phyloP scores from a whole-genome alignment of 805 yeast genomes.

The Alloascoidea hylecoeti region DNA sequence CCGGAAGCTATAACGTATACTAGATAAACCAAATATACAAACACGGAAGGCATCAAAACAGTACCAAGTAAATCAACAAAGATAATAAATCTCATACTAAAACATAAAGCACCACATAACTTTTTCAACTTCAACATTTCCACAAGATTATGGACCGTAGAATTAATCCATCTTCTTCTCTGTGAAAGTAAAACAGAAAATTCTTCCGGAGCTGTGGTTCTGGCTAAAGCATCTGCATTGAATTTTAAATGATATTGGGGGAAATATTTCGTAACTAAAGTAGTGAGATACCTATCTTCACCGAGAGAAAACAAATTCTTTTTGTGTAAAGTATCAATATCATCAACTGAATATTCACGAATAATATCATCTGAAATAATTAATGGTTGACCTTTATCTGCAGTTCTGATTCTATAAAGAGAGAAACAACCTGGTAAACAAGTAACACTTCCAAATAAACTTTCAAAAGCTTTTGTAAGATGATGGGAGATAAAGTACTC shows the following conservation, averaged over 20 bases:
- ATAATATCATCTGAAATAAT: constrained; percentile 48
- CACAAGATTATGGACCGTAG: constrained; percentile 47
- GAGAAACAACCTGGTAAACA: constrained; percentile 59
- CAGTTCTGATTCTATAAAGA: constrained; percentile 30
- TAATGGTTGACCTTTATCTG: constrained; percentile 40
- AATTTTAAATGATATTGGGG: constrained; percentile 39
- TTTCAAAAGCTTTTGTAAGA: constrained; percentile 48
- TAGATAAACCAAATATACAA: constrained; percentile 36
- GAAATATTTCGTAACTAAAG: constrained; percentile 43
- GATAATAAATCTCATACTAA: constrained; percentile 47
- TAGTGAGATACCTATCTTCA: constrained; percentile 44
- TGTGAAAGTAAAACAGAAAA: constrained; percentile 36
- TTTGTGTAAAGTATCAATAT: constrained; percentile 42
- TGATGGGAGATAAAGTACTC: constrained; percentile 54
- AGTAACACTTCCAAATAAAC: constrained; percentile 47
- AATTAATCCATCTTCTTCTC: constrained; percentile 55
- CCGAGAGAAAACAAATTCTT: constrained; percentile 49
- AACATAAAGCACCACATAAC: constrained; percentile 47
- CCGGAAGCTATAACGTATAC: constrained; percentile 33
- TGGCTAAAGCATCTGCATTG: constrained; percentile 42
- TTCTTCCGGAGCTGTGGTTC: constrained; percentile 41
- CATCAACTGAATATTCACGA: constrained; percentile 38
- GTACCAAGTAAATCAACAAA: constrained; percentile 45
- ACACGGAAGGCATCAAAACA: constrained; percentile 43
- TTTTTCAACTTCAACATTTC: constrained; percentile 41